phyloP scores from a whole-genome alignment of 495 filamentous ascomycete species.

The Terfezia claveryi region DNA sequence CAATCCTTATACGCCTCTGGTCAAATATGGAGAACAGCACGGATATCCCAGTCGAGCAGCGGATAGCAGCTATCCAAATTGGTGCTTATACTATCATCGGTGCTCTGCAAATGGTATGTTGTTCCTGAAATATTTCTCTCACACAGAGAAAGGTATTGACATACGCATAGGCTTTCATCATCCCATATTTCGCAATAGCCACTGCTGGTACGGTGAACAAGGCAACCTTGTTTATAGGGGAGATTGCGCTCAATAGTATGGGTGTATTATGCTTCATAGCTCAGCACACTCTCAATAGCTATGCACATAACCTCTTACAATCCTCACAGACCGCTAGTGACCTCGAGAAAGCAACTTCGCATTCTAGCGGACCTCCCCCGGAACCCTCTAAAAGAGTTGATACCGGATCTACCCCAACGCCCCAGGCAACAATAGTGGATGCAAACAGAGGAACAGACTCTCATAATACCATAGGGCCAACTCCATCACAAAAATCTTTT shows the following conservation, averaged over 20 bases:
- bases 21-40: not conserved
- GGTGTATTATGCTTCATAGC: not conserved
- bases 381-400: not conserved
- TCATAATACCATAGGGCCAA: not conserved
- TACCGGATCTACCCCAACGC: no score
- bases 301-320: not conserved
- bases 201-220: not conserved
- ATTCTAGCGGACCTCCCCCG: not conserved
- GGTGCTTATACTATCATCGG: not conserved
- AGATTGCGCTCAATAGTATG: not conserved
- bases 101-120: not conserved
- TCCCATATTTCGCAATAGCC: not conserved
- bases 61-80: not conserved
- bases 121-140: not conserved
- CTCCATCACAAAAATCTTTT: not conserved
- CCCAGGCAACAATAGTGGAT: not conserved
- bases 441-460: not conserved
- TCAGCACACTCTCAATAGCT: not conserved
- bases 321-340: not conserved
- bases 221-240: not conserved
- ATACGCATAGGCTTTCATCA: not conserved
- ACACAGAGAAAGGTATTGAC: not conserved
- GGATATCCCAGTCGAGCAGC: not conserved
- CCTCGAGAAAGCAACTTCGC: not conserved
- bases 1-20: slow-evolving; percentile 2